Conservation (phyloP, 768 basidiomycete species). For the Stropharia rugosoannulata region DNA sequence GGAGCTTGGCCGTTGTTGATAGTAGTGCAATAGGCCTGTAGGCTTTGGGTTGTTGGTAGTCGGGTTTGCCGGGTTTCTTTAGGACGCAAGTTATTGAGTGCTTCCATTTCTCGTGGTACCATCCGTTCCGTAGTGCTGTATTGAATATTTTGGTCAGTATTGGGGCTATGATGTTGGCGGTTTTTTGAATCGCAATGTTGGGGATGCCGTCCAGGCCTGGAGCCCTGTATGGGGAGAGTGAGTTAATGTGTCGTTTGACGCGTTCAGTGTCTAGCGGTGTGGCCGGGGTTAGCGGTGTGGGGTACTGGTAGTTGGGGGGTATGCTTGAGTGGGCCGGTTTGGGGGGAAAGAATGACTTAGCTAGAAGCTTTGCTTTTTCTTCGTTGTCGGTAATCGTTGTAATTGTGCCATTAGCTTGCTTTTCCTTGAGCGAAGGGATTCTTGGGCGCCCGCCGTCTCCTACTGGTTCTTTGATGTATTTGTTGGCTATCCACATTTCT, state of each 20-base stretch:
- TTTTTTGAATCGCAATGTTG: slow-evolving; percentile 19
- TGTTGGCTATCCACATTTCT: slow-evolving; percentile 17
- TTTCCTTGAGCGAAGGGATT: slow-evolving; percentile 17
- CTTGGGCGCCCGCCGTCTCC: slow-evolving; percentile 17
- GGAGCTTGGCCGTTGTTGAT: no score
- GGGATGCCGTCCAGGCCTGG: slow-evolving; percentile 24
- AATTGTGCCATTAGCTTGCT: neutral
- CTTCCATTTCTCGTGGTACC: slow-evolving; percentile 14
- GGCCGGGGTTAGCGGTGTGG: neutral
- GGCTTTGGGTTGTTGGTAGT: no score
- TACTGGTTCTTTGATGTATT: neutral
- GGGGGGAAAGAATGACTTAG: no score
- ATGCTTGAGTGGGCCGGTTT: neutral
- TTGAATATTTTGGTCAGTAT: slow-evolving; percentile 15
- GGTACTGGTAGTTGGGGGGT: neutral
- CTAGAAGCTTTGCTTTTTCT: neutral
- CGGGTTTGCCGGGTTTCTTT: no score
- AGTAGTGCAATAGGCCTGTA: no score
- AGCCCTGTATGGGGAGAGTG: slow-evolving; percentile 13
- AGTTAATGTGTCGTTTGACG: neutral
- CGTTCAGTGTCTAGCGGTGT: neutral
- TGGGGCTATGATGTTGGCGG: slow-evolving; percentile 5
- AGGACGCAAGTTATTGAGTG: neutral
- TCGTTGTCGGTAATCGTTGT: slow-evolving; percentile 3
- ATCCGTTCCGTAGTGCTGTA: slow-evolving; percentile 5